Percentiles rank a stretch among this genome's conserved stretches.
These are phyloP conservation scores for Cyclotella choctawhatcheeana DNA, from an alignment of 108 stramenopile genomes.

Conservation along the genomic window DNA sequence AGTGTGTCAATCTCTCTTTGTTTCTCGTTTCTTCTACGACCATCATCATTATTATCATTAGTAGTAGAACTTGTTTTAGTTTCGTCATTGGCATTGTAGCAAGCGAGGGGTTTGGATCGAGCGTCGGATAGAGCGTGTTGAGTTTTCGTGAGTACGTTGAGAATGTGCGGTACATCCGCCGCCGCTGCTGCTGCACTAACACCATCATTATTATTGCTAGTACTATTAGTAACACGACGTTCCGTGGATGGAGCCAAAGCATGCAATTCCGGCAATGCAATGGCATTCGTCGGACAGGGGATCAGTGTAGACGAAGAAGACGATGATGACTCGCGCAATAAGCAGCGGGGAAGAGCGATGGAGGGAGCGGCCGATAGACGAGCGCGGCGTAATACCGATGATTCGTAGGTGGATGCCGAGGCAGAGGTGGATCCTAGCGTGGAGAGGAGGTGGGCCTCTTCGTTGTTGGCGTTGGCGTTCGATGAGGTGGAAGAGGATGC, in stretches of 20 bases:
- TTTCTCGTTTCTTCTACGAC: conserved; percentile 13
- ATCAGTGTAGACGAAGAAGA: neutral
- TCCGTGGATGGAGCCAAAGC: conserved; percentile 38
- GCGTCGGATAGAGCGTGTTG: conserved; percentile 34
- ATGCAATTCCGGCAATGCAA: conserved; percentile 55
- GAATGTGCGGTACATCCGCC: conserved; percentile 64
- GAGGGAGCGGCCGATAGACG: conserved; percentile 56
- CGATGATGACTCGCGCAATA: conserved; percentile 14
- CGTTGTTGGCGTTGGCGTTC: neutral
- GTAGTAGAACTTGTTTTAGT: no score
- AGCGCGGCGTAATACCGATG: conserved; percentile 64
- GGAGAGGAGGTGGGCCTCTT: conserved; percentile 65
- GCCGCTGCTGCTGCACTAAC: no score
- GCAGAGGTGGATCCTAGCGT: conserved; percentile 59
- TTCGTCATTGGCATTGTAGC: no score
- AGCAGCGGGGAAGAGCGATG: conserved; percentile 34
- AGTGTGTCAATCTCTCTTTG: conserved; percentile 39
- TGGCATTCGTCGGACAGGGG: no score
- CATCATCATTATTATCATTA: neutral
- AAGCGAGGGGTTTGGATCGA: conserved; percentile 7
- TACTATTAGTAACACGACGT: neutral
- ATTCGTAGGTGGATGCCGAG: conserved; percentile 60
- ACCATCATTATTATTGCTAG: no score
- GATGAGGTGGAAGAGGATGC: no score
- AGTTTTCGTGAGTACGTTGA: conserved; percentile 52